Conservation (phyloP, 148 eudicot species). For the Euryodendron excelsum region DNA sequence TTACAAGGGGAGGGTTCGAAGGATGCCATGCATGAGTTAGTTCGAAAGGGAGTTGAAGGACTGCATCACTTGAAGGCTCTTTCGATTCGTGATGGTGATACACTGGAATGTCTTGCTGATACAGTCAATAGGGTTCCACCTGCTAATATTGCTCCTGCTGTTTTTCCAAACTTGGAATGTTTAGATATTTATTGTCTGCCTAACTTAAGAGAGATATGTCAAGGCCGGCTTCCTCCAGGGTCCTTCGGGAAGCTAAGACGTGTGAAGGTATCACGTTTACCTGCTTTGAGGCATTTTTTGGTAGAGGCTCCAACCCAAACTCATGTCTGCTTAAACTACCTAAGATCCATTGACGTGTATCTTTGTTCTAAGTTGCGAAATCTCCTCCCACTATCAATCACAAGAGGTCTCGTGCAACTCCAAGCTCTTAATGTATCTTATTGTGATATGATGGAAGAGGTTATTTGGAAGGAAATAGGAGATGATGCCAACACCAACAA, state of each 20-base stretch:
- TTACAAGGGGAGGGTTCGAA: not conserved
- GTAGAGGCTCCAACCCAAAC: too few relatives aligned
- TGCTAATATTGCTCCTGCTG: not conserved
- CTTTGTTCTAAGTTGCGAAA: not conserved
- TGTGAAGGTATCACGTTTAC: not conserved
- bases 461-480: constrained; percentile 1
- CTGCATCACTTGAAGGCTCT: not conserved
- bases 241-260: constrained; percentile 8
- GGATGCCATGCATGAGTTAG: not conserved
- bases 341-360: not conserved
- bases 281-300: not conserved
- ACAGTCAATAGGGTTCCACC: not conserved
- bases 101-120: constrained; percentile 9
- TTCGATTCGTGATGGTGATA: not conserved
- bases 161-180: not conserved
- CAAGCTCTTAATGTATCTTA: not conserved
- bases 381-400: not conserved
- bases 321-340: too few relatives aligned
- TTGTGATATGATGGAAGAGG: constrained; percentile 13
- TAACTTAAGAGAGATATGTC: not conserved
- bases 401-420: constrained; percentile 8
- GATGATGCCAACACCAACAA: not conserved
- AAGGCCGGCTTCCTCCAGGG: not conserved
- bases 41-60: constrained; percentile 12
- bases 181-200: constrained; percentile 10